Evolutionary conservation across 2,329 filamentous ascomycete species (phyloP), one percentile per base, ranked within the genome.

Genomic region (Ilyonectria destructans): DNA sequence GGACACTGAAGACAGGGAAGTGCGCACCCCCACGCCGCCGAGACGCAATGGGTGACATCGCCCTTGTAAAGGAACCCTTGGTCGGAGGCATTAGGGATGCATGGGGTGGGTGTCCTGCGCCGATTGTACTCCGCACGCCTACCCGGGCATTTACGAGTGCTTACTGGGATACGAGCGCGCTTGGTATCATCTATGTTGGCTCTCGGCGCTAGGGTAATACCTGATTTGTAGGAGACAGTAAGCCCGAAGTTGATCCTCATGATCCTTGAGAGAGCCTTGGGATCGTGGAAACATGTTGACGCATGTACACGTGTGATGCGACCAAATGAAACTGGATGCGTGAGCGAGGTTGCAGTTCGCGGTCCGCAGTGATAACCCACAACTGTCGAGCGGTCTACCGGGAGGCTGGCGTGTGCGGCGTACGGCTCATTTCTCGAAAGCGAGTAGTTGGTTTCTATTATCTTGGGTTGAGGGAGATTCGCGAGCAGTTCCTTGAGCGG

Each of bases 1-100:
- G 67, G 65, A 54, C 35, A 35, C 31, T 19, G 31, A 12, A 12
- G 61, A 73, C 64, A 67, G 46, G 49, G 58, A 71, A 71, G 71
- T 51, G 63, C 23, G 65, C 55, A 59, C 73, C 73, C 73, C 73
- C 73, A 75, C 73, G 73, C 60, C 58, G 68, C 71, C 72, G 64
- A 75, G 73, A 75, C 71, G 73, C 58, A 59, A 71, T 61, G 59
- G 68, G 68, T 70, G 60, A 64, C 68, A 70, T 66, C 58, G 63
- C 52, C 58, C 63, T 66, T 33, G 52, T 61, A 57, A 46, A 54
- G 57, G 58, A 71, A 62, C 58, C 57, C 29, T 66, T 56, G 43
- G 37, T 54, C 48, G 59, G 57, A 60, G 68, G 45, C 63, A 60
- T 58, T 69, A 62, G 60, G 51, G 58, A 59, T 46, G 69, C 69